Evolutionary conservation across 176 grass and related monocot genomes (phyloP), one percentile per base, ranked within the genome.

Genomic region (Cenchrus americanus): DNA sequence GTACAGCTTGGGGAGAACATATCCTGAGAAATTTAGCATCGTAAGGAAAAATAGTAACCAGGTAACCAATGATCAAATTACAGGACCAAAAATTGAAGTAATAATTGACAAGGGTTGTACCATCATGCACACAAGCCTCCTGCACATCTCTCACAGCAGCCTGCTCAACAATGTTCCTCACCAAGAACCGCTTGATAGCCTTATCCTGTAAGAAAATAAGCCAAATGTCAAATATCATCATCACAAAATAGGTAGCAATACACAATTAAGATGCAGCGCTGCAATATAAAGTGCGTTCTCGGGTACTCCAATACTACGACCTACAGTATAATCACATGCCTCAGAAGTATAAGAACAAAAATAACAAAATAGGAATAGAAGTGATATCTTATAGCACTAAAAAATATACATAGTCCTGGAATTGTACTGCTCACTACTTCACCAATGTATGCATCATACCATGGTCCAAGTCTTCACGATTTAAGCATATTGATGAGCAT

Each of bases 131-230:
- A 40, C 93, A 92, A 54, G 92, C 92, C 67, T 94, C 92, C 63
- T 92, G 93, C 55, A 92, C 84, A 54, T 94, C 92, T 72, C 86
- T 92, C 4, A 94, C 87, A 0, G 92, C 92, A 65, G 92, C 90
- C 50, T 89, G 89, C 80, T 94, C 90, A 23, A 94, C 92, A 26
- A 94, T 94, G 65, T 90, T 92, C 78, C 87, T 89, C 80, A 94
- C 87, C 43, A 87, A 55, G 80, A 89, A 94, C 64, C 84, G 85
- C 78, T 90, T 94, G 86, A 94, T 85, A 66, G 92, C 92, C 82
- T 94, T 94, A 62, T 94, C 90, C 92, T 94, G 55, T 3, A 8
- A 40, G 37, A 14, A 74, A 65, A 22, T 14, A 42, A 14, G 12
- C 4, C 0, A 0, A 1, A 12, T 4, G 47, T 69, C 11, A 85